Percentiles rank a stretch among this genome's conserved stretches.
Conservation (phyloP, 768 basidiomycete genomes). For the Boletus reticulatus region DNA sequence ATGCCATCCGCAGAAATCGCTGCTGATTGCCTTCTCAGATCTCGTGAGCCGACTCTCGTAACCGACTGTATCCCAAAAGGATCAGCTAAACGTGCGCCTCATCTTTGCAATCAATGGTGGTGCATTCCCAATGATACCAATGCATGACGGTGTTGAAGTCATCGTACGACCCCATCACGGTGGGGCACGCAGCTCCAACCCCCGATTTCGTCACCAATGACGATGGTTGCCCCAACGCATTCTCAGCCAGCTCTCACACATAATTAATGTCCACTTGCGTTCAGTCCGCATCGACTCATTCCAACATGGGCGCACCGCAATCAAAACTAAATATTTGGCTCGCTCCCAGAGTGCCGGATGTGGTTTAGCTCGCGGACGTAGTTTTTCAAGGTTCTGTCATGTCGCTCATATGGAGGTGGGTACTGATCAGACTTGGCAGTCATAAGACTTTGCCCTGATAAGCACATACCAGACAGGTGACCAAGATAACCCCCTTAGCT, state of each 20-base stretch:
- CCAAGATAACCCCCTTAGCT: conserved; percentile 22
- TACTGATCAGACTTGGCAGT: conserved; percentile 14
- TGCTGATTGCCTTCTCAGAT: neutral
- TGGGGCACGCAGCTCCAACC: neutral
- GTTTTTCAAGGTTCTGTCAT: conserved; percentile 16
- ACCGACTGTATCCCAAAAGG: neutral
- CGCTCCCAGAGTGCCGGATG: conserved; percentile 14
- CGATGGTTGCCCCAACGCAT: neutral
- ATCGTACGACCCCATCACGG: neutral
- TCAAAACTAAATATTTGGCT: conserved; percentile 12
- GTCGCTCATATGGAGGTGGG: conserved; percentile 12
- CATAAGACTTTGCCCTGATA: conserved; percentile 14
- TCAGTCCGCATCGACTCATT: neutral
- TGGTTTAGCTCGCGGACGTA: conserved; percentile 11
- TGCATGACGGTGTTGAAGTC: neutral
- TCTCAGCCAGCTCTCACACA: neutral
- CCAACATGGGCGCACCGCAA: neutral
- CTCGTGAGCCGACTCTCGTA: neutral
- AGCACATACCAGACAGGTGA: conserved; percentile 26
- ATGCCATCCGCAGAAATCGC: neutral
- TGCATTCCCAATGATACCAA: neutral
- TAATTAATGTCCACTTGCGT: conserved; percentile 8
- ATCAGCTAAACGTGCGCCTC: neutral
- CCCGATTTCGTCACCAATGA: neutral
- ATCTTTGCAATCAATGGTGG: neutral